Evolutionary conservation across 2,329 filamentous ascomycete genomes (phyloP).

Genomic region (Trichocomaceae sp.): DNA sequence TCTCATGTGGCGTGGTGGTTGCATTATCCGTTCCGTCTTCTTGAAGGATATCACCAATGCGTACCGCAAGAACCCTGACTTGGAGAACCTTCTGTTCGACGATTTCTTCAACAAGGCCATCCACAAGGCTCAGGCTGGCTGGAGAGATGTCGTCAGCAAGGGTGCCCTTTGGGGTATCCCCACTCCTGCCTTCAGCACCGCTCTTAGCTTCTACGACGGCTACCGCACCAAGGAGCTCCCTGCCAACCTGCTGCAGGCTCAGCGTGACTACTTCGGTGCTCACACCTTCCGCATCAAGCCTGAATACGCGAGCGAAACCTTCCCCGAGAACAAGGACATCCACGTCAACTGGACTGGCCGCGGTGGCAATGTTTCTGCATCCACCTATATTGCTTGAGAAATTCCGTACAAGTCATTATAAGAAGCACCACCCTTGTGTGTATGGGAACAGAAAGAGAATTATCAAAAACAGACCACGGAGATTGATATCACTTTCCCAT

Average conservation of each 20-base stretch:
- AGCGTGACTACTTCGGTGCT: slow-evolving; percentile 98
- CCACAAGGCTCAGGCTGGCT: slow-evolving; percentile 87
- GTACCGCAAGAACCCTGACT: slow-evolving; percentile 87
- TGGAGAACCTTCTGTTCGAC: slow-evolving; percentile 97
- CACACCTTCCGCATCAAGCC: slow-evolving; percentile 88
- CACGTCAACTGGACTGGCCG: slow-evolving; percentile 99
- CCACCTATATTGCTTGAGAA: slow-evolving; percentile 88
- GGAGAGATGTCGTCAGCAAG: slow-evolving; percentile 88
- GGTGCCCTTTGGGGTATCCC: slow-evolving; percentile 90
- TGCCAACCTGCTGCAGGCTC: slow-evolving; percentile 95
- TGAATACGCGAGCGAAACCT: slow-evolving; percentile 67
- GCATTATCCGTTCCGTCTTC: slow-evolving; percentile 99
- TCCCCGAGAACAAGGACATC: slow-evolving; percentile 78
- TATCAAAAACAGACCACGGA: slow-evolving; percentile 2
- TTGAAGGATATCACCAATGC: slow-evolving; percentile 98
- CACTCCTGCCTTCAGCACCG: slow-evolving; percentile 92
- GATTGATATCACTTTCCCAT: slow-evolving; percentile 5
- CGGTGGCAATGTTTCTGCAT: slow-evolving; percentile 93
- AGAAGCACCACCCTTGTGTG: neutral
- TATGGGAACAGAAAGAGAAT: slow-evolving; percentile 8
- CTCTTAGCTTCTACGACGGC: slow-evolving; percentile 96
- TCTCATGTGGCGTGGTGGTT: slow-evolving; percentile 99
- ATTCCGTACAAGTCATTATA: slow-evolving; percentile 2
- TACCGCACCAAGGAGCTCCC: slow-evolving; percentile 96
- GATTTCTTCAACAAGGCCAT: slow-evolving; percentile 99